Evolutionary conservation across 2,329 filamentous ascomycete genomes (phyloP), one percentile per base, ranked within the genome.

Genomic region (Aspergillus piperis): DNA sequence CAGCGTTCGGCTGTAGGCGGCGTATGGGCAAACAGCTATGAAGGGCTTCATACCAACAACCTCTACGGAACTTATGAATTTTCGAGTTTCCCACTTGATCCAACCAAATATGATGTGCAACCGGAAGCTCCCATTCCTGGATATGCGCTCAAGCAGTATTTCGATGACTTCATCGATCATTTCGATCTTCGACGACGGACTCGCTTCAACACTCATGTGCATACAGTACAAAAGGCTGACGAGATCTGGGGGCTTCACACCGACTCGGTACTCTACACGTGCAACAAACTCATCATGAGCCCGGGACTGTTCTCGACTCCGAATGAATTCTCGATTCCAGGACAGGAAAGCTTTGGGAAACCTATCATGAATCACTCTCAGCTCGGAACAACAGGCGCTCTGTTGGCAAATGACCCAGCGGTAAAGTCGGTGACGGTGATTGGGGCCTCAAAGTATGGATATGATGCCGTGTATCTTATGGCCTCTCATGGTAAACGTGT

Each of bases 11-110:
- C 47, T 30, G n/a, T 50, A 32, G 58, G 57, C 15, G 58, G 58
- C 15, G 58, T 60, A 36, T 60, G 58, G 58, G 36, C 52, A 7
- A 51, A 52, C 13, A 44, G 32, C 21, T 56, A 60, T 27, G 44
- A 56, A 19, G 53, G 53, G 2, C 51, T 59, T 2, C 54, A 50
- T 8, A 55, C 57, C 19, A 55, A 59, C 32, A 59, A 55, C 30
- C 51, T 55, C n/a, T 13, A 23, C 21, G 57, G 57, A 13, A 41
- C 36, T 2, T 59, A 55, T 36, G 57, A 59, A 15, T 59, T 55
- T 27, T 41, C 51, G 13, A 52, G 55, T 38, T 55, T 59, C 25
- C 42, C 51, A 3, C 54, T 59, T 42, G 57, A 54, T 5, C 27
- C 7, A 3, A 32, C 8, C 10, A 58, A 53, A 27, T 58, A 54